Base-by-base conservation (phyloP, 805 yeast species). In the Ogataea ramenticola region DNA sequence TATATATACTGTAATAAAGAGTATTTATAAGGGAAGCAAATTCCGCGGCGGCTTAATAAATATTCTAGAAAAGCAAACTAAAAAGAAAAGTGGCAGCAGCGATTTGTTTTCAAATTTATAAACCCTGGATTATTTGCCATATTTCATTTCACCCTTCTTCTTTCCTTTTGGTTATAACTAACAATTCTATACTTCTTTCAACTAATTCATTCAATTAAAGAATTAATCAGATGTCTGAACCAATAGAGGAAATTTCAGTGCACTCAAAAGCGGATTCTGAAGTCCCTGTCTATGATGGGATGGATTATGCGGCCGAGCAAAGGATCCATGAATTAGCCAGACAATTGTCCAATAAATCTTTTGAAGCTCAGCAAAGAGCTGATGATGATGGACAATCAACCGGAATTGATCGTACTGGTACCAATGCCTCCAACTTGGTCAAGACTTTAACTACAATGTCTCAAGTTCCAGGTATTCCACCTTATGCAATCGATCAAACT, bases 361-460 rank as follows among this genome's bases (percentile, higher is more conserved):
- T n/a, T 10, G 4, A 5, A 3, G 34, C 16, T 24, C 32, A 41
- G 11, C 41, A 40, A n/a, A n/a, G 37, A 31, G 42, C 21, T 35
- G 41, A 12, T 4, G 50, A 31, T n/a, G 17, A 19, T 34, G 41
- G 32, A 24, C 40, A 24, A 24, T 7, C 10, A 10, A 7, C 45
- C 36, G 50, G 42, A 29, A 46, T 45, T 17, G 43, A 17, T 17
- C 51, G 37, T 19, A 34, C 24, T 34, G 37, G 37, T 17, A 34
- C 37, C 14, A 34, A 34, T 34, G 37, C 37, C 12, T 34, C 37
- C 4, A 52, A 17, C 48, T 63, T 49, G 26, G 49, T 65, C 35
- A 54, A 63, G 40, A 62, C 66, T 38, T 60, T 78, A 48, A 63
- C 79, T 2, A 68, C 75, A 43, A 71, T 77, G 77, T 70, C 77